Evolutionary conservation across 169 alveolate genomes (phyloP), one percentile per base, ranked within the genome.

Genomic region (Plasmodium gonderi): DNA sequence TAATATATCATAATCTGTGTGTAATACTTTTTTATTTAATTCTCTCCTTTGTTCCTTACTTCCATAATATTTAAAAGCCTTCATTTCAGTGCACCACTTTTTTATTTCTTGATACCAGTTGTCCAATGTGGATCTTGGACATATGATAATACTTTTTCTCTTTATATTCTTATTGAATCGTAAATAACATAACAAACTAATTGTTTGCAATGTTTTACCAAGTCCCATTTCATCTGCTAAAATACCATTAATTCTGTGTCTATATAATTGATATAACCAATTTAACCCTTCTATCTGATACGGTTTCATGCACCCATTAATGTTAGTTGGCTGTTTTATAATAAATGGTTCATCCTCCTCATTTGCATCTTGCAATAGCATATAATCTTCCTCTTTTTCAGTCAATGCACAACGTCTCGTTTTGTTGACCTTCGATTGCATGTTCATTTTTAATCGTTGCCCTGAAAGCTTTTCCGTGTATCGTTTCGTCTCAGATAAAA

Each of bases 161-260:
- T 98, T 96, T 26, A 97, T 97, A 72, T 96, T 95, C 82, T 97
- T 97, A 82, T 96, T 96, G 82, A 96, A 98, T 83, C 97, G 77
- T 78, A 99, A 90, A 91, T 98, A 99, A 4, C 99, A 98, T 72
- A 99, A 91, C 51, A 99, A 95, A 11, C 99, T 96, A 31, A 99
- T 99, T 0, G 99, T 98, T 95, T 98, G 98, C 29, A 98, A 98
- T n/a, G 99, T 99, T 72, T 99, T 99, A 23, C 99, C 99, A 11
- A 99, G 94, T 0, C 99, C 99, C 99, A 99, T 99, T 87, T 99
- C 99, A 92, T 99, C 99, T 6, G 99, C 99, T 79, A 99, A 92
- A 29, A 99, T 98, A 0, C 99, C 99, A 91, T 98, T 98, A 40
- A 98, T 96, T 11, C 99, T 99, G 83, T 98, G 97, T 20, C 98